Percentiles rank a stretch among this genome's conserved stretches.
Conservation (phyloP, 306 rosid genomes). For the Aeschynomene evenia region DNA sequence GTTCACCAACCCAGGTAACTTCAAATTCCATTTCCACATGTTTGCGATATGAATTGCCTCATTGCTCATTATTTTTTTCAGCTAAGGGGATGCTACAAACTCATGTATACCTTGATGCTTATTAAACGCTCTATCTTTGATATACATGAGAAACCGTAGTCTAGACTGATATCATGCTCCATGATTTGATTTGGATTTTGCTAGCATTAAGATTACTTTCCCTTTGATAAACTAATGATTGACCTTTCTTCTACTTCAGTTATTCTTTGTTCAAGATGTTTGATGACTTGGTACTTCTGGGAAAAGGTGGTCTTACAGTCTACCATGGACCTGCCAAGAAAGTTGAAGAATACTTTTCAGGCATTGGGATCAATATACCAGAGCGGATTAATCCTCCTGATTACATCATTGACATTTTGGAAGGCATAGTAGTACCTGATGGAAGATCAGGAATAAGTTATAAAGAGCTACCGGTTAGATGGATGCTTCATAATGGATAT, state of each 20-base stretch:
- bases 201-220: neutral
- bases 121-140: neutral
- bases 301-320: slow-evolving; percentile 96
- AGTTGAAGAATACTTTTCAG: slow-evolving; percentile 80
- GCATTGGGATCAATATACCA: slow-evolving; percentile 76
- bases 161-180: neutral
- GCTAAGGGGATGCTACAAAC: neutral
- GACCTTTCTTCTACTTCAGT: slow-evolving; percentile 52
- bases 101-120: neutral
- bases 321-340: slow-evolving; percentile 83
- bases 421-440: slow-evolving; percentile 61
- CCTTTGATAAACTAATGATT: slow-evolving; percentile 26
- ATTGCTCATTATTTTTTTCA: neutral
- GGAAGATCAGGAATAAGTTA: slow-evolving; percentile 54
- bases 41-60: slow-evolving; percentile 3
- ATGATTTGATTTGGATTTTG: neutral
- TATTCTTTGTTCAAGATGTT: slow-evolving; percentile 95
- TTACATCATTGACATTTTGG: slow-evolving; percentile 85
- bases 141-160: neutral
- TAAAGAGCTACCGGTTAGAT: slow-evolving; percentile 74
- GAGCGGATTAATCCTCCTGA: slow-evolving; percentile 95
- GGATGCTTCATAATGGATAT: slow-evolving; percentile 88
- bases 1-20: slow-evolving; percentile 98
- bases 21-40: slow-evolving; percentile 19
- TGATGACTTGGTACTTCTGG: slow-evolving; percentile 91